A percentile compares a stretch with the other conserved stretches of the same genome.
Conservation (phyloP, 2,329 filamentous ascomycete genomes). For the Trichoderma sp. region DNA sequence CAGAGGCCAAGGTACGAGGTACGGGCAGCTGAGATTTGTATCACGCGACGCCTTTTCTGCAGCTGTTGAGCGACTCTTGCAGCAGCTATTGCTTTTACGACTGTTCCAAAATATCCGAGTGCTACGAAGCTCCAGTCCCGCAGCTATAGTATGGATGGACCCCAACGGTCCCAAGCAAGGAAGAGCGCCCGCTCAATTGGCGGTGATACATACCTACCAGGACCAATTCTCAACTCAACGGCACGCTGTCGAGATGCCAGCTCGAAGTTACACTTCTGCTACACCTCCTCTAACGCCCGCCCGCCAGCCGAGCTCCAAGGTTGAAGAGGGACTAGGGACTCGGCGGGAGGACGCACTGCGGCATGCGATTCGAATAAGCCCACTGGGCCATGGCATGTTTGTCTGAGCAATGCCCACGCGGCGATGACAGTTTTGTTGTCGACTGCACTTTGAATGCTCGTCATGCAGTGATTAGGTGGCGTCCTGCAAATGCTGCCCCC, state of each 20-base stretch:
- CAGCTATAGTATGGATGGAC: not conserved
- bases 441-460: conserved; percentile 4
- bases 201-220: not conserved
- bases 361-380: conserved; percentile 17
- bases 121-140: conserved; percentile 5
- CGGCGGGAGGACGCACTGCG: conserved; percentile 1
- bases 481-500: conserved; percentile 9
- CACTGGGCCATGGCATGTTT: conserved; percentile 3
- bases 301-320: conserved; percentile 5
- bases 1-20: conserved; percentile 10
- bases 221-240: not conserved
- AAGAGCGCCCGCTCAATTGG: not conserved
- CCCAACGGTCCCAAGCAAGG: not conserved
- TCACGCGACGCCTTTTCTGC: conserved; percentile 22
- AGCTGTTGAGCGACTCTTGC: conserved; percentile 3
- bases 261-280: not conserved
- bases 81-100: not conserved
- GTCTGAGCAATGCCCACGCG: conserved; percentile 17
- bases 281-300: not conserved
- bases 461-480: conserved; percentile 27
- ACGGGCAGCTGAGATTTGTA: conserved; percentile 8
- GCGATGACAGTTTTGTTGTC: conserved; percentile 19
- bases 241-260: not conserved
- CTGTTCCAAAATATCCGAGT: not conserved
- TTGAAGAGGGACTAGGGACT: not conserved